Conservation (phyloP, 208 protist species). For the Angomonas desouzai region DNA sequence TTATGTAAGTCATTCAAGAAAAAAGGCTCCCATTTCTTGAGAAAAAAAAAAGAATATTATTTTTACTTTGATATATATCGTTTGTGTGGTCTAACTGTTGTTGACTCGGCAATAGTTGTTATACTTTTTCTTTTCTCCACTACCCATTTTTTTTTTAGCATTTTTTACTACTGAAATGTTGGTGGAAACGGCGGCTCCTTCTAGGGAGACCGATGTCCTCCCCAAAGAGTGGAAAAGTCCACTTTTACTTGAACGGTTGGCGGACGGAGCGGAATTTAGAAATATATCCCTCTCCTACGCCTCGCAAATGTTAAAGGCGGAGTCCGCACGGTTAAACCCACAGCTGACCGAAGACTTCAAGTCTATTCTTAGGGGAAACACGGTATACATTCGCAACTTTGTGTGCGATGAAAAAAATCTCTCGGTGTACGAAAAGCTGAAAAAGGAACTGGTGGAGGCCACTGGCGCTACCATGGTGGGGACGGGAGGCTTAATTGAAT, state of each 20-base stretch:
- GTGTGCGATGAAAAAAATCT: conserved; percentile 53
- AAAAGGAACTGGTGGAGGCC: conserved; percentile 60
- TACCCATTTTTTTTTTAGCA: conserved; percentile 4
- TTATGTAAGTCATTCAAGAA: conserved; percentile 2
- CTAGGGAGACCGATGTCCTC: neutral
- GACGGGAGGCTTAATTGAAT: conserved; percentile 80
- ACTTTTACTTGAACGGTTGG: conserved; percentile 44
- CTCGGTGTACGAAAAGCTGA: conserved; percentile 58
- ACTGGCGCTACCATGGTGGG: conserved; percentile 53
- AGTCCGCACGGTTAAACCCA: conserved; percentile 68
- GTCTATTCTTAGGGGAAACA: conserved; percentile 63
- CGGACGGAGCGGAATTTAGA: conserved; percentile 29
- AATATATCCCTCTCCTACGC: conserved; percentile 74
- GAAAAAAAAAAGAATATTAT: neutral
- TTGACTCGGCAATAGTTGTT: no score
- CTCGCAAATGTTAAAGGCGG: conserved; percentile 49
- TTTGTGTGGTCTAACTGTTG: no score
- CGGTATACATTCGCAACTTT: conserved; percentile 88
- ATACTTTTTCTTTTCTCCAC: neutral
- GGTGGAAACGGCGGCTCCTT: neutral
- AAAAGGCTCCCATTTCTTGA: neutral
- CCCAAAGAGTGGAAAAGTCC: conserved; percentile 21
- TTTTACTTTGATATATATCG: neutral
- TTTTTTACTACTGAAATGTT: neutral
- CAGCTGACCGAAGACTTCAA: conserved; percentile 72